These are phyloP conservation scores for Nicotiana rustica DNA, from an alignment of 305 asterid species.

Conservation along the genomic window DNA sequence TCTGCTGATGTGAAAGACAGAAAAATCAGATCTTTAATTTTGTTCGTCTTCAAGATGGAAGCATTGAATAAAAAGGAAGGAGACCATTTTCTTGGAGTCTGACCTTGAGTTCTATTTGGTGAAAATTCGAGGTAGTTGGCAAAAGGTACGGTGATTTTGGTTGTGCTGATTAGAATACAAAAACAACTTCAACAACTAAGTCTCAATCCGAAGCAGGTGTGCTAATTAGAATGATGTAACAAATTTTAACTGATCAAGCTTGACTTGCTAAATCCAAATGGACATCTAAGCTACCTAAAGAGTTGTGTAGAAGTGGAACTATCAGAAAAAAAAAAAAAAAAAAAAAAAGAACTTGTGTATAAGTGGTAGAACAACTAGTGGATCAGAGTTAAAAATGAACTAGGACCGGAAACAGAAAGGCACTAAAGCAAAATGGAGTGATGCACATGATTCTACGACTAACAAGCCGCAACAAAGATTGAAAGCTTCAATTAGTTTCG, in stretches of 20 bases:
- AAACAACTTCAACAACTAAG: background rate
- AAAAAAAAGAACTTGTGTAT: background rate
- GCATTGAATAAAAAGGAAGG: background rate
- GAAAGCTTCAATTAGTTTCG: background rate
- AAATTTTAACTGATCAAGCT: background rate
- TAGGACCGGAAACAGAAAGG: background rate
- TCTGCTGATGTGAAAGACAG: background rate
- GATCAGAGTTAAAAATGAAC: constrained; percentile 1
- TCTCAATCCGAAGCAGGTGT: background rate
- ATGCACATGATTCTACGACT: background rate
- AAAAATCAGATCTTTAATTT: background rate
- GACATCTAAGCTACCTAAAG: background rate
- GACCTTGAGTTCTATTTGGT: background rate
- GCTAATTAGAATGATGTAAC: background rate
- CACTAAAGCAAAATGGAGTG: background rate
- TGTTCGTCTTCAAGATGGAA: background rate
- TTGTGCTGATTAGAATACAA: background rate
- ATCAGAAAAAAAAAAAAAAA: too few species aligned
- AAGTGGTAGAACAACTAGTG: background rate
- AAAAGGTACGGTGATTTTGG: background rate
- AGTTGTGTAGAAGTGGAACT: background rate
- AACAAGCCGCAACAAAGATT: constrained; percentile 7
- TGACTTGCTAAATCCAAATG: background rate
- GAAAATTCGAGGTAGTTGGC: background rate
- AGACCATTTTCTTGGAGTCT: background rate